Base-by-base conservation (phyloP, 352 stramenopile species). In the Phytopythium boreale region DNA sequence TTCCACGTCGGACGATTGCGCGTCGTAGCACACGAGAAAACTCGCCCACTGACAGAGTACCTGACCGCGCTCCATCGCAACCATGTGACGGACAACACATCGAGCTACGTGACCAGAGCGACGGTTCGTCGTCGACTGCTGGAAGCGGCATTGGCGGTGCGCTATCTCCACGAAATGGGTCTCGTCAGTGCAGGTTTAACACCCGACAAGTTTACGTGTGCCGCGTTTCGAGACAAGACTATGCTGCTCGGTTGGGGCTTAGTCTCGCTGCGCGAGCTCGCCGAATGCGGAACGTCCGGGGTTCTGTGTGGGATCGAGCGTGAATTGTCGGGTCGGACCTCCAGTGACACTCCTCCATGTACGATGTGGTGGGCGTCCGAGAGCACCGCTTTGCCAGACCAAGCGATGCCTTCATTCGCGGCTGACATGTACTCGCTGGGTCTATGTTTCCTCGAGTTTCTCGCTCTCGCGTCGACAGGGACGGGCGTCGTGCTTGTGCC, bases 1-100 rank as follows among this genome's bases (percentile, higher is more conserved):
- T 76, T 59, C n/a, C 64, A 74, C 56, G 61, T 74, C 20, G 66
- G 70, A 15, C 69, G 73, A 26, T 37, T 63, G n/a, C 66, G 62
- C 10, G 70, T 71, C 31, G 17, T 71, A 24, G 59, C 66, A 15
- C 70, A 76, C 41, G 66, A 76, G 39, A 50, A 51, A 2, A 67
- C 62, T 7, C 59, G 66, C 27, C 37, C 59, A 59, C 47, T 76
- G 14, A 20, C 51, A 17, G 56, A 56, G 19, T 66, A 68, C 51
- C 49, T 53, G 41, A 46, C 17, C 8, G 41, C 4, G 22, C 41
- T 46, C 15, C 41, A 46, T 53, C 47, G 47, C 15, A 26, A 22
- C 47, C 34, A 39, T 2, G 10, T 14, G 34, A 39, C 34, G 6
- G 11, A 14, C 34, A 39, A 39, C 34, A 39, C 6, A 7, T 19